Percentiles rank a stretch among this genome's conserved stretches.
Conservation (phyloP, 352 stramenopile genomes). For the Pythium phragmiticola region DNA sequence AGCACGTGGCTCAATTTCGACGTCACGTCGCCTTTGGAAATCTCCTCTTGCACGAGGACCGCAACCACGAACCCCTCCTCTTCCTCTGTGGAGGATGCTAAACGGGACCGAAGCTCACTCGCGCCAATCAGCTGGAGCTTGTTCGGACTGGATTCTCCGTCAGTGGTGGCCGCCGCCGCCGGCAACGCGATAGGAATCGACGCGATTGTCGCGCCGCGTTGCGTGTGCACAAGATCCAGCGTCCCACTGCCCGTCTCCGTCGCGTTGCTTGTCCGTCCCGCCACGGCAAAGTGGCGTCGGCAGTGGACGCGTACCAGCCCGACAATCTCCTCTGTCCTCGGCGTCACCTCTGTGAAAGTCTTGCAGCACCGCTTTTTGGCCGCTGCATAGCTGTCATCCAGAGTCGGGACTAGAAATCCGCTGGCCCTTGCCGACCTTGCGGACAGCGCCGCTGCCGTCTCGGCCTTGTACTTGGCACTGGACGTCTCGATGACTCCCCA, state of each 20-base stretch:
- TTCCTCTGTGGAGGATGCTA: neutral
- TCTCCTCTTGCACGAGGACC: neutral
- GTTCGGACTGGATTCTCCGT: neutral
- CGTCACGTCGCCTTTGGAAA: neutral
- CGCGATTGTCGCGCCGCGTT: neutral
- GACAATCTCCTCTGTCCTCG: neutral
- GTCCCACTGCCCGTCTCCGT: neutral
- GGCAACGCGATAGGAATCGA: neutral
- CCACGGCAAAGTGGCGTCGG: slow-evolving; percentile 1
- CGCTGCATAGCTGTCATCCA: slow-evolving; percentile 40
- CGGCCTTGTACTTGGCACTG: slow-evolving; percentile 42
- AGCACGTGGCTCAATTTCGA: neutral
- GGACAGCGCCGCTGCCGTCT: slow-evolving; percentile 25
- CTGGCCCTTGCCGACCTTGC: slow-evolving; percentile 24
- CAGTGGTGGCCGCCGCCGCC: no score
- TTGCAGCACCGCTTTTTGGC: slow-evolving; percentile 49
- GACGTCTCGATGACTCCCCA: slow-evolving; percentile 46
- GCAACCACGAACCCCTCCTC: neutral
- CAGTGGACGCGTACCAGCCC: neutral
- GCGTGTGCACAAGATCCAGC: slow-evolving; percentile 14
- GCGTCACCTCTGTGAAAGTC: neutral
- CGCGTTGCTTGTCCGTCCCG: neutral
- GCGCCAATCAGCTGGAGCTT: neutral
- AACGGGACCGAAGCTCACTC: slow-evolving; percentile 9
- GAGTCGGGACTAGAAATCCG: slow-evolving; percentile 9